Base-by-base conservation (phyloP, 768 basidiomycete species). In the Rhodotorula graminis region DNA sequence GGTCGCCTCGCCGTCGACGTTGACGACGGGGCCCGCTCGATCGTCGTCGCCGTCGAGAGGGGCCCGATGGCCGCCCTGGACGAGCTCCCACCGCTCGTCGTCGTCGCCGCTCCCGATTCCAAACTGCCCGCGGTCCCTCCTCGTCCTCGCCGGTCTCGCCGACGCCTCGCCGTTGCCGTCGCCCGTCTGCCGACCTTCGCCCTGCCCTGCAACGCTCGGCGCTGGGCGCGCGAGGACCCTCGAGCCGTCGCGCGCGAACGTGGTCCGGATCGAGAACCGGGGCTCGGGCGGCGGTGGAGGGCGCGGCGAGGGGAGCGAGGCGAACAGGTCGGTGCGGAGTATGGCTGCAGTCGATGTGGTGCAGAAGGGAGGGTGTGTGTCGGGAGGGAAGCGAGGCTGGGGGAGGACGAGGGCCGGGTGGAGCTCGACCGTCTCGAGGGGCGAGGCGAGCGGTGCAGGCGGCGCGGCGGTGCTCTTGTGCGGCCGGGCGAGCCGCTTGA, bases 31-130 rank as follows among this genome's bases (percentile, higher is more conserved):
- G 19, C 18, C 47, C 21, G 1, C 1, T 10, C 16, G 18, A 12
- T 8, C 57, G 29, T 66, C 59, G 29, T 66, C 59, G 42, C 29
- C 57, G 37, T 58, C 31, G 15, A 29, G 31, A 5, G 31, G 37
- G 5, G 44, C 44, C 44, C 2, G 2, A 12, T 3, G 8, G 44
- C 44, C 44, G 44, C 44, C 40, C 23, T 40, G 27, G 0, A 19
- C 37, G 16, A 37, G 23, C 49, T 25, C 57, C 23, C 31, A 46
- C 53, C 27, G 33, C 15, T 49, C 65, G 46, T 60, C 50, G 46
- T 60, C 50, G 44, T 61, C 69, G 19, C 25, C 69, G 21, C 52
- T 29, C 21, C 69, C 69, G 25, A 70, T 47, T 11, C 69, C 69
- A 44, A 46, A 65, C 29, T 18, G 23, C 53, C 37, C 18, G 50